Base-by-base conservation (phyloP, 306 rosid species). In the Corylus heterophylla region DNA sequence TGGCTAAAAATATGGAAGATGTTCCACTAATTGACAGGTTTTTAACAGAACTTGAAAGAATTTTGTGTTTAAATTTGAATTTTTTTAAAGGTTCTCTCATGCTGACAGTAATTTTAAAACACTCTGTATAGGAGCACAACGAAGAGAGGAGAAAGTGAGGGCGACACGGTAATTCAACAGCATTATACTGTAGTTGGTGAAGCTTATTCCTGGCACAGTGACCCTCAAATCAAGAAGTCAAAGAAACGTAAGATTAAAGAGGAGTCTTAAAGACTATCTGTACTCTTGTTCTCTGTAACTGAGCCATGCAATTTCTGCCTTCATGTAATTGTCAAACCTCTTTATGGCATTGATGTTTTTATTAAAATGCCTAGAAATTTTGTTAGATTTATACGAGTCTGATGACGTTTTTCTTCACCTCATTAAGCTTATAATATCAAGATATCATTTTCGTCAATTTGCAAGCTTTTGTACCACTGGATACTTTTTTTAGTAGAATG, bases 1-100 rank as follows among this genome's bases (percentile, higher is more conserved):
- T 96, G 82, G 91, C 83, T 69, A 89, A 79, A 78, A 81, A 86
- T 75, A 68, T 59, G 68, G 84, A 86, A 78, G 90, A 75, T 51
- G 81, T 27, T 82, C 56, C 89, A 75, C 68, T 55, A 54, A 54
- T 74, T 18, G 80, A 81, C 83, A 85, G 92, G 97, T 91, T 69
- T 78, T 68, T 73, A 59, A 42, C 71, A 68, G 75, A 55, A 75
- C 47, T 58, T 74, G 6, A 66, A 39, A 47, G 27, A 45, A 67
- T 22, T 54, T 59, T 35, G 1, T 18, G 12, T 10, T 25, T n/a
- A n/a, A 31, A 17, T 64, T 62, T 63, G 68, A 12, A 54, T 20
- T 35, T 25, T 48, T 35, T 29, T 10, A 63, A 18, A 63, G 80
- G n/a, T 52, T 18, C 31, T 59, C 29, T 39, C 50, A 59, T 63